Conservation (phyloP, 257 asterid genomes). For the Pogostemon cablin region DNA sequence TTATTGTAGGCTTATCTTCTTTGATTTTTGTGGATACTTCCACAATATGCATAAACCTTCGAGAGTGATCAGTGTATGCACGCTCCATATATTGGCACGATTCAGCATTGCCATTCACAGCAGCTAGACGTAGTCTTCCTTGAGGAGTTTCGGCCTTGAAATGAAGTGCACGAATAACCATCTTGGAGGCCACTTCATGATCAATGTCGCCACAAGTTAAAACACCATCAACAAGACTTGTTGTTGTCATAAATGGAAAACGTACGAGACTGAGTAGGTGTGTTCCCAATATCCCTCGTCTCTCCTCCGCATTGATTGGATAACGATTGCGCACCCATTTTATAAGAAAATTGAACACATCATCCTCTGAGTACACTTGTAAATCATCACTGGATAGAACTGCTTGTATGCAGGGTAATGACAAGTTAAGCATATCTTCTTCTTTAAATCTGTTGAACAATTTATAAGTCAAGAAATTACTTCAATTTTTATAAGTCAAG, state of each 20-base stretch:
- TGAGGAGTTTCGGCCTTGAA: constrained; percentile 67
- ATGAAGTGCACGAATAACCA: constrained; percentile 67
- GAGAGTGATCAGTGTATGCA: constrained; percentile 41
- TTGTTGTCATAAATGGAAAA: constrained; percentile 46
- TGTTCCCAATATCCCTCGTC: background rate
- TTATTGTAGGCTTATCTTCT: too few relatives aligned
- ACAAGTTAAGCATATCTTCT: background rate
- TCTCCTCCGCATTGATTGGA: background rate
- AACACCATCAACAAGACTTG: constrained; percentile 35
- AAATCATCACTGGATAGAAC: background rate
- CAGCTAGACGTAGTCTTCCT: constrained; percentile 46
- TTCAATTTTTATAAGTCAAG: too few relatives aligned
- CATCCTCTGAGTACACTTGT: background rate
- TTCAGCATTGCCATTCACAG: constrained; percentile 38
- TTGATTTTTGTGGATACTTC: too few relatives aligned
- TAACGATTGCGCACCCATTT: background rate
- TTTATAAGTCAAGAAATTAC: too few relatives aligned
- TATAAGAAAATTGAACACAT: background rate
- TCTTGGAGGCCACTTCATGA: constrained; percentile 51
- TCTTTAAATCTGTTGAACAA: background rate
- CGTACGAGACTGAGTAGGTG: constrained; percentile 58
- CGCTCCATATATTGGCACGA: constrained; percentile 59
- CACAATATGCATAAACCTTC: too few relatives aligned
- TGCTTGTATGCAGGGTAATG: background rate
- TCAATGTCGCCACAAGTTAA: constrained; percentile 64